Evolutionary conservation across 2,329 filamentous ascomycete genomes (phyloP), one percentile per base, ranked within the genome.

Genomic region (Hymenoscyphus occultus): DNA sequence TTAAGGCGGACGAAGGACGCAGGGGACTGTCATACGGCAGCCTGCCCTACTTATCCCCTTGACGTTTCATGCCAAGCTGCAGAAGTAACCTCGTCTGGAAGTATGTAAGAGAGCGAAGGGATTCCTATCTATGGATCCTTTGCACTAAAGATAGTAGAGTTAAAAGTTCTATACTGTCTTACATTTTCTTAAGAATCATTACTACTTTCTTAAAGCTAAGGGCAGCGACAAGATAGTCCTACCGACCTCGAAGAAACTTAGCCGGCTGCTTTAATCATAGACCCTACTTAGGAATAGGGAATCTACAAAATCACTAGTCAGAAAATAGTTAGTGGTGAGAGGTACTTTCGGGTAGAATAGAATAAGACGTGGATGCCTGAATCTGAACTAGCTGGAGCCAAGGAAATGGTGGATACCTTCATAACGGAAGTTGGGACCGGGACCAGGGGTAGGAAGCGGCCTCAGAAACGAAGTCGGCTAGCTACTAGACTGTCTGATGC

Each of bases 151-250:
- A 67, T 64, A 3, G 48, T 67, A 57, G 60, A 63, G 22, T 69
- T 60, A 58, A 65, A 67, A 66, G 63, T 69, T 32, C 54, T 67
- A 39, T 69, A 69, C 65, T 66, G 54, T 64, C 67, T 69, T 40
- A 67, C 63, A 64, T 67, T 69, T 66, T 69, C 67, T 64, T 56
- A 69, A 64, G 67, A 65, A 64, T 45, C 65, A 22, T 54, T 66
- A 61, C 65, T 22, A 51, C 22, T 32, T 39, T 45, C 3, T 45
- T 3, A 45, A 45, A n/a, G 56, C 22, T 2, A 31, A 57, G 22
- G 22, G 28, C 22, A 57, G 56, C 1, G 28, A 57, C 22, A 32
- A 57, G 56, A 57, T 35, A 45, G 42, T 45, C n/a, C 42, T 6
- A n/a, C 42, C 42, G 42, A 45, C 42, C n/a, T n/a, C n/a, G n/a